Conservation (phyloP, 495 filamentous ascomycete species). For the Aspergillus nanangensis region DNA sequence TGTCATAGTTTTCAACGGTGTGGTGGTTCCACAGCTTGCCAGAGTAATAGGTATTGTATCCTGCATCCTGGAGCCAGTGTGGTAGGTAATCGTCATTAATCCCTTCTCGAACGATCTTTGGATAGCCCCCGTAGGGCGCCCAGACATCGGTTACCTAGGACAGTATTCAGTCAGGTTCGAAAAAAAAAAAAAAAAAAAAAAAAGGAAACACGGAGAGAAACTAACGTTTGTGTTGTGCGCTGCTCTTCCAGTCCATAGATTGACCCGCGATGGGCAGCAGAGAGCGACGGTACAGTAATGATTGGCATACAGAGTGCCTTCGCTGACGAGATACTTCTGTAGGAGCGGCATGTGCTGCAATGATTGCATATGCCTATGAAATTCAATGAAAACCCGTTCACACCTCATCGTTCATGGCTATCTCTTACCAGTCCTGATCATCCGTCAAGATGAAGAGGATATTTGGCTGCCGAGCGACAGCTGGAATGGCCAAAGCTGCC, state of each 20-base stretch:
- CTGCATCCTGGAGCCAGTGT: slow-evolving; percentile 61
- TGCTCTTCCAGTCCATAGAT: slow-evolving; percentile 56
- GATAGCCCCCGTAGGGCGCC: slow-evolving; percentile 63
- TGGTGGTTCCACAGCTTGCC: slow-evolving; percentile 67
- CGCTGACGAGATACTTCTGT: slow-evolving; percentile 41
- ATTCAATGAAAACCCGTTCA: too few relatives aligned
- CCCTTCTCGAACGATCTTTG: slow-evolving; percentile 57
- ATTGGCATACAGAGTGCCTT: slow-evolving; percentile 46
- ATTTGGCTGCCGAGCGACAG: slow-evolving; percentile 43
- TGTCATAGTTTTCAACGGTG: slow-evolving; percentile 51
- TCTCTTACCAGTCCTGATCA: slow-evolving; percentile 54
- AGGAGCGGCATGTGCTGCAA: not conserved
- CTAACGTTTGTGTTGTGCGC: slow-evolving; percentile 71
- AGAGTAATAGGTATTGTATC: slow-evolving; percentile 66
- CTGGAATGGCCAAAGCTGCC: too few relatives aligned
- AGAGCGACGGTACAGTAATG: slow-evolving; percentile 57
- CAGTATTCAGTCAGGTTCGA: not conserved
- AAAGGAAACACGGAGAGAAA: too few relatives aligned
- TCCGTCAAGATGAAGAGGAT: slow-evolving; percentile 61
- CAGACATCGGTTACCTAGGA: too few relatives aligned
- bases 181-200: slow-evolving; percentile 30
- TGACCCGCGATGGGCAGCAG: slow-evolving; percentile 57
- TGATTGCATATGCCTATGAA: not conserved
- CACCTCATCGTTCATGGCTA: too few relatives aligned
- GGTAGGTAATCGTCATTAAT: slow-evolving; percentile 63